phyloP scores from a whole-genome alignment of 1,284 basidiomycete species.

The Sporisorium reilianum region DNA sequence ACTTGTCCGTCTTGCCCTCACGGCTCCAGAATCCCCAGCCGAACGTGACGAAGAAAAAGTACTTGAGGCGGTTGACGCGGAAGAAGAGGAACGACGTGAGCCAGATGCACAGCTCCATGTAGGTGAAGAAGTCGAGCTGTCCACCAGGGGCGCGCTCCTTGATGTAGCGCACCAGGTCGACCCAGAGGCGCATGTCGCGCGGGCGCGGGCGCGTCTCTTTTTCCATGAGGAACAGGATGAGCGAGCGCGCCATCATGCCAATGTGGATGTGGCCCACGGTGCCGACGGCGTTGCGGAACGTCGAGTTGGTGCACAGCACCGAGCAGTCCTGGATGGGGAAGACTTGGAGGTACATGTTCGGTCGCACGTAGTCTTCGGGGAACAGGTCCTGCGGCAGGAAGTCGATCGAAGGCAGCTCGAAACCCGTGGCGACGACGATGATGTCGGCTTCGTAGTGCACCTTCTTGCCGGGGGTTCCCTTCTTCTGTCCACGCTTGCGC shows the following conservation, averaged over 20 bases:
- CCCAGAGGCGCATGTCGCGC: conserved; percentile 77
- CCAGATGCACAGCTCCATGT: conserved; percentile 73
- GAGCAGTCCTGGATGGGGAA: conserved; percentile 75
- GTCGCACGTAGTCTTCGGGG: conserved; percentile 73
- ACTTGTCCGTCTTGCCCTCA: conserved; percentile 42
- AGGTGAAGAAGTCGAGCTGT: conserved; percentile 77
- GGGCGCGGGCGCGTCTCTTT: conserved; percentile 73
- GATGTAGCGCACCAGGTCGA: conserved; percentile 75
- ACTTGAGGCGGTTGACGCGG: conserved; percentile 47
- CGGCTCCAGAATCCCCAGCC: conserved; percentile 64
- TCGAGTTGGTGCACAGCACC: conserved; percentile 75
- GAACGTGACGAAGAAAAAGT: conserved; percentile 64
- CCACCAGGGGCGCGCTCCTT: conserved; percentile 75
- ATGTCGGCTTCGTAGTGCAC: conserved; percentile 73
- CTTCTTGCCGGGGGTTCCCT: conserved; percentile 68
- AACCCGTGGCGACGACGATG: conserved; percentile 77
- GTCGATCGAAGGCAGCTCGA: conserved; percentile 74
- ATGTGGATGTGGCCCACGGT: conserved; percentile 63
- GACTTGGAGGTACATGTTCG: conserved; percentile 77
- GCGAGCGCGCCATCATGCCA: conserved; percentile 74
- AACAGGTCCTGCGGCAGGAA: conserved; percentile 76
- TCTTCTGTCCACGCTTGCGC: conserved; percentile 66
- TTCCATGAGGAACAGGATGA: conserved; percentile 76
- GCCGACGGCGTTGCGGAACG: conserved; percentile 72
- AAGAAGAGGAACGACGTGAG: conserved; percentile 62